Evolutionary conservation across 371 early-diverging fungal genomes (phyloP).

Genomic region (Astathelohania contejeani): DNA sequence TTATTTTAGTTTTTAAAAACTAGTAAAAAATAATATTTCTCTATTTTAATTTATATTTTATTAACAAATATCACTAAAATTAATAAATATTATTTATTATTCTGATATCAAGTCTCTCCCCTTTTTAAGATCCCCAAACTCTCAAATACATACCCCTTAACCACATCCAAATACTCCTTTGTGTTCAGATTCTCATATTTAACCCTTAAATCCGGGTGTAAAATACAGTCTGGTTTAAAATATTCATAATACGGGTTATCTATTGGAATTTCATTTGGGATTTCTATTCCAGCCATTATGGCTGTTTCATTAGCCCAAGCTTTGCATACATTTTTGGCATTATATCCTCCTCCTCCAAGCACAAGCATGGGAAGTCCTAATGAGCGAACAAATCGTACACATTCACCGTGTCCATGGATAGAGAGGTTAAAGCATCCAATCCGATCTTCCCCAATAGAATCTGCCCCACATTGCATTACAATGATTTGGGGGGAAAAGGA

Average conservation of each 20-base stretch:
- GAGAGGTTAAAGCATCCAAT: conserved; percentile 72
- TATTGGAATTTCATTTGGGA: conserved; percentile 45
- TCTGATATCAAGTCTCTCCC: too few species aligned
- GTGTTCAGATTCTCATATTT: conserved; percentile 31
- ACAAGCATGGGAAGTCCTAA: conserved; percentile 65
- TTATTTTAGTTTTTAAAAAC: too few species aligned
- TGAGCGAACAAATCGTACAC: conserved; percentile 64
- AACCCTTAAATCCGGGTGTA: conserved; percentile 11
- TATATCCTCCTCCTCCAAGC: conserved; percentile 83
- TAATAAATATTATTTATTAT: too few species aligned
- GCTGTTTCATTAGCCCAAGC: conserved; percentile 93
- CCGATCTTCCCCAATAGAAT: conserved; percentile 71
- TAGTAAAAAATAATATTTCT: too few species aligned
- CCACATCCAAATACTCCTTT: conserved; percentile 37
- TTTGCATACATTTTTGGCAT: conserved; percentile 70
- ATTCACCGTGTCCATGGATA: conserved; percentile 69
- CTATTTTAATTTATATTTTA: too few species aligned
- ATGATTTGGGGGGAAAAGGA: conserved; percentile 64
- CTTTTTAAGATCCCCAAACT: too few species aligned
- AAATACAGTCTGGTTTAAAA: conserved; percentile 40
- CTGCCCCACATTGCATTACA: conserved; percentile 83
- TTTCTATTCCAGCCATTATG: conserved; percentile 63
- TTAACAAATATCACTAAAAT: too few species aligned
- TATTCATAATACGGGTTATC: conserved; percentile 47
- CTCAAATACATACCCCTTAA: conserved; percentile 33